Evolutionary conservation across 116 monocot genomes (phyloP), one percentile per base, ranked within the genome.

Genomic region (Iris pallida): DNA sequence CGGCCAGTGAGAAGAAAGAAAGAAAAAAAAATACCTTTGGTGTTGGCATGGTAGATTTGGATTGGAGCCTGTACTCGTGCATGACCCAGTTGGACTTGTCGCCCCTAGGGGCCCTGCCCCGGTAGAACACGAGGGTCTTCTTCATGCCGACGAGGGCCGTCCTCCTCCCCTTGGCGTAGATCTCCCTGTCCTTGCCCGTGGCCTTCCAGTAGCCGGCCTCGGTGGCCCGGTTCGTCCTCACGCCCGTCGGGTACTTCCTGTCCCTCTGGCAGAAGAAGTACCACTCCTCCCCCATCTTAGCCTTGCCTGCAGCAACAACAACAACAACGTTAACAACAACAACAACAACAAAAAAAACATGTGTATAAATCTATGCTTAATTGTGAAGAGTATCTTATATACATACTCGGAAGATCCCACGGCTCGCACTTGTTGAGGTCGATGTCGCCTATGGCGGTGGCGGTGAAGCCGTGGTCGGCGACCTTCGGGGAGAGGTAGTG

Each of bases 121-220:
- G 76, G 78, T 94, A 89, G 75, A 94, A 94, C 16, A 94, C 90
- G 45, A 87, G 90, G 65, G 90, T 90, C 71, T 94, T 94, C 80
- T 90, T 94, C 94, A 90, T 94, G 7, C 94, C 94, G 20, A 94
- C 75, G 16, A 94, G 80, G 19, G 69, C 10, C 0, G 65, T 45
- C 45, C 55, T 70, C 4, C 80, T 82, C 15, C 30, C 30, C 30
- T 30, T 30, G 30, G 30, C 0, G n/a, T 46, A 76, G 57, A 94
- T 94, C 64, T 75, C 82, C 72, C 79, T 90, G 30, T 94, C 90
- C 49, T 94, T 94, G 8, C 94, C 94, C 0, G 94, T 94, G 30
- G 94, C 90, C 81, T 94, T 94, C 94, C 94, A 94, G 48, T 90
- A 94, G 0, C 94, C 94, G 8, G 75, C 53, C 17, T 80, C 87